Conservation (phyloP, 2,329 filamentous ascomycete genomes). For the Capronia americana region DNA sequence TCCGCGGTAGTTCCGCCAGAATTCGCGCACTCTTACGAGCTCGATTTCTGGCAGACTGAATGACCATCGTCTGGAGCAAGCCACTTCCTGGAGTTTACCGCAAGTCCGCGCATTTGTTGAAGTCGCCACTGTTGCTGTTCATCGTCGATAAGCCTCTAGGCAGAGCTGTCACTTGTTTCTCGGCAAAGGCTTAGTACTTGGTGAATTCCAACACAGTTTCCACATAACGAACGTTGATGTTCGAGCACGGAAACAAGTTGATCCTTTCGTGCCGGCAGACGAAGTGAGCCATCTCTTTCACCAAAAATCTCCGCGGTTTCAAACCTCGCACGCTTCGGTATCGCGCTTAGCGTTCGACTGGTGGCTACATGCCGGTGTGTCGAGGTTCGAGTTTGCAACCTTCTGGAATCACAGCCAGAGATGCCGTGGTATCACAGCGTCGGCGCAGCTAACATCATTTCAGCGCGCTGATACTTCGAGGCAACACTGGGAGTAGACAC, state of each 20-base stretch:
- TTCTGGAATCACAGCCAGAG: neutral
- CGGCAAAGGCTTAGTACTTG: neutral
- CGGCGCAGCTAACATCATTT: neutral
- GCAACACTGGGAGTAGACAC: neutral
- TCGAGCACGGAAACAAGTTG: neutral
- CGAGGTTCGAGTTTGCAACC: neutral
- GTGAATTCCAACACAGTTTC: neutral
- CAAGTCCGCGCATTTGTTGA: neutral
- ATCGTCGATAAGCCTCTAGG: neutral
- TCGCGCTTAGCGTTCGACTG: neutral
- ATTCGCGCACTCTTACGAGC: neutral
- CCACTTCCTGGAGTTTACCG: neutral
- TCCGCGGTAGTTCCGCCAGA: neutral
- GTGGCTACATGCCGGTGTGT: neutral
- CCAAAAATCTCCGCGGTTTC: neutral
- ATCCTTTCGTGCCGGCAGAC: neutral
- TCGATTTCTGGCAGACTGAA: neutral
- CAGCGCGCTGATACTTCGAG: neutral
- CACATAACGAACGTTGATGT: neutral
- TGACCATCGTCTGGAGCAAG: neutral
- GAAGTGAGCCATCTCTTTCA: neutral
- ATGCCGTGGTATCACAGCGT: neutral
- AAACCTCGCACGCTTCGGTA: neutral
- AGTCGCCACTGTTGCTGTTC: neutral
- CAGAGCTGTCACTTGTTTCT: neutral